phyloP scores from a whole-genome alignment of 345 rosid genomes.

The Mallotus nudiflorus region DNA sequence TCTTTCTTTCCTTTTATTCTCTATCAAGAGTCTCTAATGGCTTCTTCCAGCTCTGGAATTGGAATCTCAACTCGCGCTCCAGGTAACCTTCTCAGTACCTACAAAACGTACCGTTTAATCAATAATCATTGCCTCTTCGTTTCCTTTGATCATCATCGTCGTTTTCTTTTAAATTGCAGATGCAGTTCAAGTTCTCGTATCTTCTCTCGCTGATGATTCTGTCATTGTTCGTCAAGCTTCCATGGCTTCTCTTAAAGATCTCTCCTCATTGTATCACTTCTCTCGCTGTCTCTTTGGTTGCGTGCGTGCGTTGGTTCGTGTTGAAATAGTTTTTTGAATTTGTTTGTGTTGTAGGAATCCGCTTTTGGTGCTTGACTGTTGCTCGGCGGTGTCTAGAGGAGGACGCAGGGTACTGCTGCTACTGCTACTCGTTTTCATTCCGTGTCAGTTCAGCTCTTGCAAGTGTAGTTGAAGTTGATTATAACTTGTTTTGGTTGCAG shows the following conservation, averaged over 20 bases:
- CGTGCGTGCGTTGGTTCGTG: neutral
- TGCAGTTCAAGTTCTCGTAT: constrained; percentile 80
- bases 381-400: constrained; percentile 77
- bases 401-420: constrained; percentile 69
- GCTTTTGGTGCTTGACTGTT: constrained; percentile 89
- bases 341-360: constrained; percentile 62
- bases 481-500: constrained; percentile 34
- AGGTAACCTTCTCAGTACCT: constrained; percentile 42
- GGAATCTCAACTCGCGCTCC: constrained; percentile 60
- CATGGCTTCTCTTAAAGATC: constrained; percentile 80
- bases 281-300: neutral
- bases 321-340: neutral
- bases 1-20: too few relatives aligned
- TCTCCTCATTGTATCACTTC: constrained; percentile 55
- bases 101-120: neutral
- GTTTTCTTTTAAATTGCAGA: constrained; percentile 40
- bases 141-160: neutral
- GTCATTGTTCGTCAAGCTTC: constrained; percentile 67
- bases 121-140: neutral
- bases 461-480: too few relatives aligned
- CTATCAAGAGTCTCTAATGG: constrained; percentile 42
- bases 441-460: neutral
- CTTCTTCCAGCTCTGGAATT: constrained; percentile 68
- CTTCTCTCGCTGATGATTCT: constrained; percentile 88
- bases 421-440: constrained; percentile 2